Evolutionary conservation across 2,329 filamentous ascomycete genomes (phyloP).

Genomic region (Colletotrichum spaethianum): DNA sequence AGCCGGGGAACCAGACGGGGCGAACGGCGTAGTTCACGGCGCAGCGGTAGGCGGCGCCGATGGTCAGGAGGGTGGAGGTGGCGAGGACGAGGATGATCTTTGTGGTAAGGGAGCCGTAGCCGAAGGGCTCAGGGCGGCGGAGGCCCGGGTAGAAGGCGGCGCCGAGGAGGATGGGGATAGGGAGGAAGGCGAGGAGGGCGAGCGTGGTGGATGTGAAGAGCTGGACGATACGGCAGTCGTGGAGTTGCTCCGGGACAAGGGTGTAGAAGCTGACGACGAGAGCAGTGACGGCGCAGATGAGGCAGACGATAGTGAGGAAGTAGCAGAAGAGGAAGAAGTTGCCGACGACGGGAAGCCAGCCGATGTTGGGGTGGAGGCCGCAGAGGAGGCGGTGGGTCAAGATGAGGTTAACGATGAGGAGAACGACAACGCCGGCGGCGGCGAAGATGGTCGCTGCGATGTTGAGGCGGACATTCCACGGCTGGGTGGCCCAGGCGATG

Average conservation of each 20-base stretch:
- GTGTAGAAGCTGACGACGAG: slow-evolving; percentile 79
- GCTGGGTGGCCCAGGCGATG: slow-evolving; percentile 66
- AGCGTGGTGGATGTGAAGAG: slow-evolving; percentile 77
- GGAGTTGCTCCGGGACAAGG: slow-evolving; percentile 62
- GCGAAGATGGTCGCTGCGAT: slow-evolving; percentile 79
- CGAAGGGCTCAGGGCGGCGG: slow-evolving; percentile 64
- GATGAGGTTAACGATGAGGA: slow-evolving; percentile 85
- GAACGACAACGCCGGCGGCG: slow-evolving; percentile 79
- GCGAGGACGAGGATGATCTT: slow-evolving; percentile 77
- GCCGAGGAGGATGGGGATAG: slow-evolving; percentile 68
- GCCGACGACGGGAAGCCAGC: slow-evolving; percentile 73
- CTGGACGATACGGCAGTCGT: slow-evolving; percentile 74
- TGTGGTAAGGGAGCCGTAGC: slow-evolving; percentile 74
- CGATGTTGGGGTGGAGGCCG: slow-evolving; percentile 78
- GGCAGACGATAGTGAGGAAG: slow-evolving; percentile 67
- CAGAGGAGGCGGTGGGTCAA: slow-evolving; percentile 83
- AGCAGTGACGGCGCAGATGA: slow-evolving; percentile 76
- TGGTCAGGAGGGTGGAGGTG: slow-evolving; percentile 71
- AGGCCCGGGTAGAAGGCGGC: slow-evolving; percentile 56
- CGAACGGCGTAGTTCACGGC: slow-evolving; percentile 69
- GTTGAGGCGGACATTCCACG: slow-evolving; percentile 57
- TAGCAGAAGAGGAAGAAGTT: slow-evolving; percentile 71
- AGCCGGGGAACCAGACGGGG: slow-evolving; percentile 67
- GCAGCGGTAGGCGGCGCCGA: slow-evolving; percentile 79
- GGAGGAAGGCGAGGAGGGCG: slow-evolving; percentile 71